Base-by-base conservation (phyloP, 1,284 basidiomycete species). In the Trichosporon faecale region DNA sequence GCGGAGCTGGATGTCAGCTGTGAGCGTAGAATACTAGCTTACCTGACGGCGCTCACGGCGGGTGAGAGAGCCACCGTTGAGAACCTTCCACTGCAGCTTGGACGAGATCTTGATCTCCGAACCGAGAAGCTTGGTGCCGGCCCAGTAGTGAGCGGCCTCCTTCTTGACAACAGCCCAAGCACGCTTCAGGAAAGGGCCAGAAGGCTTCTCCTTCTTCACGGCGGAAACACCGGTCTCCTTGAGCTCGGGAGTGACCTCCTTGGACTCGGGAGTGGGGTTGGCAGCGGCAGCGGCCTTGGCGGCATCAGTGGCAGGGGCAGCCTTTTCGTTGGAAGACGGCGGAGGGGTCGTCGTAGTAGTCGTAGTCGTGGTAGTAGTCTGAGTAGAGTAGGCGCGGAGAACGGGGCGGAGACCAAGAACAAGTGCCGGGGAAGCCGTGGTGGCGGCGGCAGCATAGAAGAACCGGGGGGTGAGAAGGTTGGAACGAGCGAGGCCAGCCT, bases 111-210 rank as follows among this genome's bases (percentile, higher is more conserved):
- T 88, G 73, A 98, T 92, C 85, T 99, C 97, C 65, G 95, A 94
- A 9, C 93, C 95, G 44, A 99, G 87, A 9, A 99, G 88, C 82
- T 98, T 98, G 7, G 93, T 89, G 16, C 97, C 96, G 76, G 95
- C 91, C 95, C 96, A 99, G 82, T 99, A 99, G 82, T 99, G 97
- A 70, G 89, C 88, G 0, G 91, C 95, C 84, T 98, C 96, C 78
- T 98, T 93, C 85, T 98, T 99, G 76, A 98, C 90, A 78, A 90
- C 92, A 76, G 91, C 91, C 96, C 96, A 98, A 9, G 77, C 78
- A 70, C 83, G 75, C 40, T 75, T 74, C 21, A 74, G 73, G 60
- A 79, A 73, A 2, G 78, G 75, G 2, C 79, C 79, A 5, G 75
- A 76, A 6, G 79, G 78, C 70, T 80, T 79, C 60, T 77, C 72